Evolutionary conservation across 2,329 filamentous ascomycete species (phyloP), one percentile per base, ranked within the genome.

Genomic region (Diaporthe sp.): DNA sequence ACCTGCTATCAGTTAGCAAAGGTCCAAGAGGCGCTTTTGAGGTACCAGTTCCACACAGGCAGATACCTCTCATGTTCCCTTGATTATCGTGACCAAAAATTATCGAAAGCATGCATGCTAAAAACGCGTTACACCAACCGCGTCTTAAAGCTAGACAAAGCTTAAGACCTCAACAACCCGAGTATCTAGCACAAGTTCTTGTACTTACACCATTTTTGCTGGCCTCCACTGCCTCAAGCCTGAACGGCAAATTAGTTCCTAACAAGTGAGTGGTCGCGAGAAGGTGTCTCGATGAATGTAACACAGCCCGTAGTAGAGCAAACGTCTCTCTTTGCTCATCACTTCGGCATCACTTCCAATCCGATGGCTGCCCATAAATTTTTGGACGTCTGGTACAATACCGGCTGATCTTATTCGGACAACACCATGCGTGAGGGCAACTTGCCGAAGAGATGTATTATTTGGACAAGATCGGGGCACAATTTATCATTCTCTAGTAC

Each of bases 401-500:
- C 12, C 19, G 28, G 22, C 9, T 10, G 39, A 17, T 51, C 10
- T n/a, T 12, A 25, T 25, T 39, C 7, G 25, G 31, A 51, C 13
- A 22, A 19, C 12, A 49, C 19, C 4, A 53, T 2, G 3, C 17
- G 15, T n/a, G 22, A 37, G 37, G 28, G 46, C 25, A 46, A 65
- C 8, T 49, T 19, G 61, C 31, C 15, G 19, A 15, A 67, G 44
- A 19, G 10, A 8, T 2, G 39, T 4, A 25, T 25, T 25, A 6
- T 17, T 1, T 31, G 15, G 19, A 49, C 9, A 2, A 9, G n/a
- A 7, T n/a, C 0, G 3, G 7, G 0, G 13, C 17, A 9, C 7
- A 46, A 28, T 31, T 12, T 15, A 31, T 31, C 25, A 13, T 3
- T n/a, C 12, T 9, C 9, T 4, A 25, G 4, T n/a, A 25, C 44